These are phyloP conservation scores for Aspergillus flavus DNA, from an alignment of 2,329 filamentous ascomycete genomes.

Conservation along the genomic window DNA sequence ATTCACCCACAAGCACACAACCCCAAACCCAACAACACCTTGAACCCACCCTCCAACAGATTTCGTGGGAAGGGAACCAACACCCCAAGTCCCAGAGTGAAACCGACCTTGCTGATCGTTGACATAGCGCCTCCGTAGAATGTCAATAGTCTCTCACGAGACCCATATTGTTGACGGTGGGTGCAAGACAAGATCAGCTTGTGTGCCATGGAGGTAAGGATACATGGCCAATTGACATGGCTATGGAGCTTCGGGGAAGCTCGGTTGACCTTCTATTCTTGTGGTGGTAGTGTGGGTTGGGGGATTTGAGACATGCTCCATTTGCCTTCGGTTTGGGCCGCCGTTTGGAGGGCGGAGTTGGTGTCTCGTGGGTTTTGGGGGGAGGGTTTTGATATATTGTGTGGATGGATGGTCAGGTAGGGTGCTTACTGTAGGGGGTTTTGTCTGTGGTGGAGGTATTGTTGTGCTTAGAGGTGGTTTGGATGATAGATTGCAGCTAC, in stretches of 20 bases:
- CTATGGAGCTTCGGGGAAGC: neutral
- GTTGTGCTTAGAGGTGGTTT: neutral
- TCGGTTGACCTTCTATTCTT: neutral
- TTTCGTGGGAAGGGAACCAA: neutral
- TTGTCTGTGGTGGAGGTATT: neutral
- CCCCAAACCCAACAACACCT: neutral
- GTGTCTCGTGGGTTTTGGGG: neutral
- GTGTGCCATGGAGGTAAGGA: neutral
- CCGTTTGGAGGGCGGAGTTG: neutral
- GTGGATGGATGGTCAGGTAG: neutral
- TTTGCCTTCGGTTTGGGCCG: neutral
- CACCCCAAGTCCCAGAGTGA: neutral
- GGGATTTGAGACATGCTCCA: conserved; percentile 1
- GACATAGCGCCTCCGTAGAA: neutral
- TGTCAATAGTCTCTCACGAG: neutral
- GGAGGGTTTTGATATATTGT: neutral
- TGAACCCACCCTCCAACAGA: neutral
- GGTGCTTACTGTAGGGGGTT: neutral
- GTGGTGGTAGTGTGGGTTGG: neutral
- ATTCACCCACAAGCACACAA: neutral
- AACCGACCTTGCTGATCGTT: neutral
- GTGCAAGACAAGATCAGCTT: neutral
- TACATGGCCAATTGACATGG: neutral
- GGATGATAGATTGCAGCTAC: neutral
- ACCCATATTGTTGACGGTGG: neutral